These are phyloP conservation scores for Debaryomyces psychrophilus DNA, from an alignment of 1,139 yeast species.

Conservation along the genomic window DNA sequence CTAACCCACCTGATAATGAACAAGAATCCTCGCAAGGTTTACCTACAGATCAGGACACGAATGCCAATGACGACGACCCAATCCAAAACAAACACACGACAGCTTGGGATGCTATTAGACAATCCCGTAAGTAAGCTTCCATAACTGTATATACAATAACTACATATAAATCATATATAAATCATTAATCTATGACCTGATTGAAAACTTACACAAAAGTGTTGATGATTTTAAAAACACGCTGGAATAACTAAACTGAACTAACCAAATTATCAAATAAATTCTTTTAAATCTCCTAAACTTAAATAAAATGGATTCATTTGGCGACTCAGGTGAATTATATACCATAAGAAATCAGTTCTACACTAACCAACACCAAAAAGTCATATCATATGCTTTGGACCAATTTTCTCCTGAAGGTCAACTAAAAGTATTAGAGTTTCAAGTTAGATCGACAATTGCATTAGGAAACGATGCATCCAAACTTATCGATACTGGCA, in stretches of 20 bases:
- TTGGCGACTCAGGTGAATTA: constrained; percentile 46
- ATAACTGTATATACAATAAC: neutral
- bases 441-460: constrained; percentile 46
- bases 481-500: constrained; percentile 41
- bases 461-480: constrained; percentile 47
- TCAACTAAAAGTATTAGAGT: constrained; percentile 45
- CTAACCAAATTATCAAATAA: neutral
- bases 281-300: neutral
- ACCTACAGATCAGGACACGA: neutral
- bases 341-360: constrained; percentile 50
- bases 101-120: constrained; percentile 23
- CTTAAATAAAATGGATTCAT: constrained; percentile 34
- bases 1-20: constrained; percentile 1
- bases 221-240: constrained; percentile 9
- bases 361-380: constrained; percentile 48
- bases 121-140: constrained; percentile 1
- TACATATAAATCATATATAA: neutral
- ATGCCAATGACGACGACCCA: neutral
- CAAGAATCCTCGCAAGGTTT: constrained; percentile 1
- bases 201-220: constrained; percentile 10
- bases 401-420: constrained; percentile 40
- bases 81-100: constrained; percentile 10
- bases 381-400: constrained; percentile 36
- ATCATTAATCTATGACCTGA: neutral
- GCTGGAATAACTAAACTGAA: constrained; percentile 8